Evolutionary conservation across 768 basidiomycete species (phyloP).

Genomic region (Amanita rubescens): DNA sequence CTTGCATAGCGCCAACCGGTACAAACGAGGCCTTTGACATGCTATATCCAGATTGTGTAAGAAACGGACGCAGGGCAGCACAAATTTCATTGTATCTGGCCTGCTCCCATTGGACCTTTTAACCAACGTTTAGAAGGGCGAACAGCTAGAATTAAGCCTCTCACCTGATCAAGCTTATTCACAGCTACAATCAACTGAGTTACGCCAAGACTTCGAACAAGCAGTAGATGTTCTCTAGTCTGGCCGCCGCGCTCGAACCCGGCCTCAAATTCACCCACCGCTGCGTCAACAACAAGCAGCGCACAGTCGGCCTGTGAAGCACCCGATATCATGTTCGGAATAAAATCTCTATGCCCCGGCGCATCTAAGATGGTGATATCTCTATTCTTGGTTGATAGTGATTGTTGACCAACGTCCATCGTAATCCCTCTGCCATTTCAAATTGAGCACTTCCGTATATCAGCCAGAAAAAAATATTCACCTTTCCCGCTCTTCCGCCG

Average conservation of each 20-base stretch:
- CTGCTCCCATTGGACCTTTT: slow-evolving; percentile 80
- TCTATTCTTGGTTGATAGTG: slow-evolving; percentile 63
- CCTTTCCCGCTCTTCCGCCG: slow-evolving; percentile 90
- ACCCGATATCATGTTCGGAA: slow-evolving; percentile 99
- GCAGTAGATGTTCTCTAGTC: slow-evolving; percentile 87
- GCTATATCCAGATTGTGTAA: slow-evolving; percentile 83
- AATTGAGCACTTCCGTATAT: not conserved
- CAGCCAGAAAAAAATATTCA: too few species aligned
- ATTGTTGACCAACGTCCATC: slow-evolving; percentile 91
- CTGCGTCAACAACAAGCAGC: slow-evolving; percentile 85
- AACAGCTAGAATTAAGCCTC: not conserved
- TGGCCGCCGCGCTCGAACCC: slow-evolving; percentile 94
- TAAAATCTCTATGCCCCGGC: slow-evolving; percentile 95
- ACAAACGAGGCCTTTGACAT: slow-evolving; percentile 73
- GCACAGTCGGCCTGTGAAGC: slow-evolving; percentile 97
- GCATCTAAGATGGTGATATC: slow-evolving; percentile 94
- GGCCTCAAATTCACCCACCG: slow-evolving; percentile 89
- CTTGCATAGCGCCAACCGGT: slow-evolving; percentile 86
- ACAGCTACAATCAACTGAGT: slow-evolving; percentile 86
- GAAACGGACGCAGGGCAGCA: slow-evolving; percentile 65
- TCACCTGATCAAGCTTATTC: slow-evolving; percentile 90
- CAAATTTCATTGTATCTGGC: slow-evolving; percentile 84
- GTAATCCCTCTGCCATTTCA: slow-evolving; percentile 74
- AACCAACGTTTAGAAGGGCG: not conserved
- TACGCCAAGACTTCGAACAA: slow-evolving; percentile 90